Conservation (phyloP, 1,139 yeast genomes). For the Arxiozyma heterogenica region DNA sequence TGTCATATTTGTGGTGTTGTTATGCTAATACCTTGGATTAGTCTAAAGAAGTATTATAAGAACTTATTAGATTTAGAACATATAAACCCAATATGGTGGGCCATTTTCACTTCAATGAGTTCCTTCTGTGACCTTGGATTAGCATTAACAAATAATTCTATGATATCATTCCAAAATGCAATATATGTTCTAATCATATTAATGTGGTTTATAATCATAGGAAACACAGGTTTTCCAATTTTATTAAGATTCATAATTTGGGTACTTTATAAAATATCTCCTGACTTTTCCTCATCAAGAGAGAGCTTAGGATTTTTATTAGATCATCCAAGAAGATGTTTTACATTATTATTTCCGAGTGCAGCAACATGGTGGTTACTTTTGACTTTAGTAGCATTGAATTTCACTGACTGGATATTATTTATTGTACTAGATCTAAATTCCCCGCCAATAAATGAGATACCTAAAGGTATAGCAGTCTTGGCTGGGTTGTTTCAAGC, state of each 20-base stretch:
- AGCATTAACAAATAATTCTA: constrained; percentile 68
- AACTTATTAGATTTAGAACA: constrained; percentile 42
- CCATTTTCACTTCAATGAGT: constrained; percentile 65
- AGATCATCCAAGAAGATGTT: constrained; percentile 95
- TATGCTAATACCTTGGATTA: constrained; percentile 57
- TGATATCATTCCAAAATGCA: constrained; percentile 54
- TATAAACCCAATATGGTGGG: constrained; percentile 81
- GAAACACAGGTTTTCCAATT: constrained; percentile 90
- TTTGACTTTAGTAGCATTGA: constrained; percentile 60
- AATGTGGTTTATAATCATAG: constrained; percentile 66
- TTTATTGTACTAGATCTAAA: constrained; percentile 69
- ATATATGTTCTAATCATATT: constrained; percentile 54
- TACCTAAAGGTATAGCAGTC: constrained; percentile 58
- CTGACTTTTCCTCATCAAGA: constrained; percentile 49
- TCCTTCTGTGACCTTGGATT: constrained; percentile 75
- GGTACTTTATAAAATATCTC: constrained; percentile 58
- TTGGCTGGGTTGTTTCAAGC: constrained; percentile 83
- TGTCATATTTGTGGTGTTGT: constrained; percentile 53
- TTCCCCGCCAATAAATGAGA: constrained; percentile 36
- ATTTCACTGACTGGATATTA: constrained; percentile 65
- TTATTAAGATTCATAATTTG: constrained; percentile 70
- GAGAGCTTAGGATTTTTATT: constrained; percentile 78
- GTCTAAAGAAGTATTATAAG: constrained; percentile 34
- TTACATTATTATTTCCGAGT: constrained; percentile 80
- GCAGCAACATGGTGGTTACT: constrained; percentile 93